Evolutionary conservation across 371 early-diverging fungal species (phyloP), one percentile per base, ranked within the genome.

Genomic region (Agmasoma carcini): DNA sequence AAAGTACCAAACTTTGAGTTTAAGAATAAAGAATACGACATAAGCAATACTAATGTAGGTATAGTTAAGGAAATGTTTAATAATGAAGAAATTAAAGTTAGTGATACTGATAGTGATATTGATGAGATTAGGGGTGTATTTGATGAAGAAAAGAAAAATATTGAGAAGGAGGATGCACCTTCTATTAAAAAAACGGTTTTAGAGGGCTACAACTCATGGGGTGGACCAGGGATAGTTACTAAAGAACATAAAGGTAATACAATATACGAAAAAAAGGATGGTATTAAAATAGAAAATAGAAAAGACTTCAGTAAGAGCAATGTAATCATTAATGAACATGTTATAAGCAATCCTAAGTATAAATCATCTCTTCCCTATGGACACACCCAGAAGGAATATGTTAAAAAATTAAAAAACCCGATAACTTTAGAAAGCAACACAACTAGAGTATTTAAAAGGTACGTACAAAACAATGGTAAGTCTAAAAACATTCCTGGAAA

Each of bases 191-290:
- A 69, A 61, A 65, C 27, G 15, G 37, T 69, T 17, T 38, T 75
- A 34, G 65, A 66, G 12, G 75, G 75, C 51, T 74, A 69, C 69
- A 65, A 61, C 45, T 50, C 47, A 1, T 75, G 75, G 75, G 71
- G 59, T 23, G 74, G 74, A 6, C 52, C 38, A 0, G 63, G 63
- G 19, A 23, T 71, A 22, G 65, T 66, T 31, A 50, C 60, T 14
- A 54, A 29, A 37, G 61, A 60, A 37, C 69, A 44, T 26, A 54
- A 56, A 17, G 12, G 14, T 14, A 74, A 74, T 41, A 69, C 64
- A 30, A 55, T 58, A n/a, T 38, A 27, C 36, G 41, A 55, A 3
- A 31, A 31, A 2, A 59, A 59, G 46, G 59, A 67, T 17, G 75
- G 75, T 23, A 65, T 75, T 23, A 49, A 52, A 31, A 29, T 51